Evolutionary conservation across 441 rosid species (phyloP).

Genomic region (Arabidopsis hybrid): DNA sequence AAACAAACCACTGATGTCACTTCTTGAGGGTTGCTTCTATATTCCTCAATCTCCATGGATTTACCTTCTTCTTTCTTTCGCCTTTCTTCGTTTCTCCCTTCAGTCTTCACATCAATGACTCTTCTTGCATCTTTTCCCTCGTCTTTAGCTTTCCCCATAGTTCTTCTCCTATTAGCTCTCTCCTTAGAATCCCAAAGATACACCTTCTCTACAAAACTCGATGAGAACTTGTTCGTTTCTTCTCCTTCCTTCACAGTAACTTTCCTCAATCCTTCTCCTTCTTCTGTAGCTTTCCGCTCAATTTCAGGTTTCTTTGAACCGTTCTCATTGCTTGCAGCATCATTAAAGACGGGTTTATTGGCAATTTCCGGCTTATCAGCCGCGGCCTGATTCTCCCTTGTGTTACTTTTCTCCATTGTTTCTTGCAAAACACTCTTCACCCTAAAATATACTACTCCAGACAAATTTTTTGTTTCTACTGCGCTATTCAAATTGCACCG

Average conservation of each 20-base stretch:
- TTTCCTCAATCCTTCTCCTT: background rate
- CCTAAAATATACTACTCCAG: background rate
- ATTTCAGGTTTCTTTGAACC: background rate
- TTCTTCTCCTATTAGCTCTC: background rate
- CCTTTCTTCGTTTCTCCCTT: slow-evolving; percentile 17
- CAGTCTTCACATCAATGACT: background rate
- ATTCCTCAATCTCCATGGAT: slow-evolving; percentile 21
- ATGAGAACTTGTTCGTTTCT: background rate
- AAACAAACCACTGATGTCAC: slow-evolving; percentile 3
- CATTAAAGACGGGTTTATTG: slow-evolving; percentile 37
- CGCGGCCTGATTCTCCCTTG: slow-evolving; percentile 14
- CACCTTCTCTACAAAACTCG: slow-evolving; percentile 30
- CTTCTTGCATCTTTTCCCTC: slow-evolving; percentile 2
- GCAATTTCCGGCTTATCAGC: slow-evolving; percentile 7
- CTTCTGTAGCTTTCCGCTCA: background rate
- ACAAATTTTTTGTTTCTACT: background rate
- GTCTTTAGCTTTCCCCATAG: background rate
- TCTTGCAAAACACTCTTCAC: slow-evolving; percentile 1
- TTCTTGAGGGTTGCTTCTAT: slow-evolving; percentile 5
- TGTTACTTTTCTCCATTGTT: background rate
- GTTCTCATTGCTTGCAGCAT: slow-evolving; percentile 40
- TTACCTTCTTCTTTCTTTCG: background rate
- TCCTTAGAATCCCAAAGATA: slow-evolving; percentile 17
- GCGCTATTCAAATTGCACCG: background rate
- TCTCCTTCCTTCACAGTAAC: background rate